phyloP scores from a whole-genome alignment of 805 yeast genomes.

The Spathaspora hagerdaliae region DNA sequence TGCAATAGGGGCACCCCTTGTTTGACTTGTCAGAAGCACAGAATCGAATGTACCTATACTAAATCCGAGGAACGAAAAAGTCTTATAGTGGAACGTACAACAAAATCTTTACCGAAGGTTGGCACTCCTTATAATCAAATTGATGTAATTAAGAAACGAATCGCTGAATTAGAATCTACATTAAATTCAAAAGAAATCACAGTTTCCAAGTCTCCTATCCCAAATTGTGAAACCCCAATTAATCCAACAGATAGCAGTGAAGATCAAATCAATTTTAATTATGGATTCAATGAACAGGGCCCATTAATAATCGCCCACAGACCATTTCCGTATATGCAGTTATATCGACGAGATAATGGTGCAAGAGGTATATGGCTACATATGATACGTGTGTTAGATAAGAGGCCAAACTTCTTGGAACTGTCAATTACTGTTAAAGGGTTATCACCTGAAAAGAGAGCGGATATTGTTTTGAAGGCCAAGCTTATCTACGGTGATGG shows the following conservation, averaged over 20 bases:
- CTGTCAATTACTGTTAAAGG: not conserved
- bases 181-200: not conserved
- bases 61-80: not conserved
- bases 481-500: slow-evolving; percentile 1
- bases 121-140: not conserved
- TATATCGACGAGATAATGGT: slow-evolving; percentile 7
- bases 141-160: not conserved
- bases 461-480: not conserved
- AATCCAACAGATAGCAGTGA: not conserved
- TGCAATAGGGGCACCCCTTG: slow-evolving; percentile 17
- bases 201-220: too few species aligned
- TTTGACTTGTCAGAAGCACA: slow-evolving; percentile 8
- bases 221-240: not conserved
- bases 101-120: not conserved
- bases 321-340: slow-evolving; percentile 5
- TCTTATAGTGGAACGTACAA: not conserved
- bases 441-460: not conserved
- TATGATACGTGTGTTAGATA: not conserved
- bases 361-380: slow-evolving; percentile 1
- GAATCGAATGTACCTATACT: slow-evolving; percentile 6
- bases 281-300: not conserved
- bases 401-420: not conserved
- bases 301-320: slow-evolving; percentile 1
- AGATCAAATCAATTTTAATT: slow-evolving; percentile 3
- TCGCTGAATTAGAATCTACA: not conserved